Conservation (phyloP, 129 eudicot species). For the Tanacetum coccineum region DNA sequence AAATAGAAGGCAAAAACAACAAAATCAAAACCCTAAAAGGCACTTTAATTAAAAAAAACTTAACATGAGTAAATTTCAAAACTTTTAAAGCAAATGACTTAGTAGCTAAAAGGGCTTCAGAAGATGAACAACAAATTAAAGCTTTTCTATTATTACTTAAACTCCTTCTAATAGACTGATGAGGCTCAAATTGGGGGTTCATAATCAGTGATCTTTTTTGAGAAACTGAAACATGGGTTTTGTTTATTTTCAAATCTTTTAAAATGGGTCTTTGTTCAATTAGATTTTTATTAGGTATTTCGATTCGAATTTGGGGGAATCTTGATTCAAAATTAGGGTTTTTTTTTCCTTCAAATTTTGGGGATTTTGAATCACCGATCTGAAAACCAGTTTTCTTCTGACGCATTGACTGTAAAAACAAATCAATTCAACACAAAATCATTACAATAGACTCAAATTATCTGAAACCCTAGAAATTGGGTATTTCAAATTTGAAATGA, state of each 20-base stretch:
- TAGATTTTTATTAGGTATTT: conserved; percentile 20
- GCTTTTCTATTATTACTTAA: conserved; percentile 32
- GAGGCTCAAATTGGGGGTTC: conserved; percentile 32
- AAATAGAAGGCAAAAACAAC: conserved; percentile 55
- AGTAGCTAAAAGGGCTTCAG: conserved; percentile 52
- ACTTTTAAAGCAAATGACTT: conserved; percentile 44
- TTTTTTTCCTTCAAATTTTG: conserved; percentile 17
- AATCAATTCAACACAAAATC: not conserved
- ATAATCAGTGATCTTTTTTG: conserved; percentile 28
- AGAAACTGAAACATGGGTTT: conserved; percentile 26
- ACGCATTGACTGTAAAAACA: conserved; percentile 50
- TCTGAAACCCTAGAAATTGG: not conserved
- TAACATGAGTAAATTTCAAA: conserved; percentile 37
- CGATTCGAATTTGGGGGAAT: conserved; percentile 27
- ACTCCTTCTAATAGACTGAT: conserved; percentile 16
- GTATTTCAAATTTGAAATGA: conserved; percentile 8
- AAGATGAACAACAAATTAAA: conserved; percentile 34
- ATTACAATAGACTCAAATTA: conserved; percentile 9
- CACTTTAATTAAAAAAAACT: conserved; percentile 41
- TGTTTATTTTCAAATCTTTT: conserved; percentile 17
- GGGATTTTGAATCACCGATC: conserved; percentile 41
- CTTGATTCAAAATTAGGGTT: conserved; percentile 19
- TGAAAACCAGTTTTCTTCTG: conserved; percentile 53
- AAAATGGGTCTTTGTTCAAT: conserved; percentile 24
- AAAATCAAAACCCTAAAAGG: conserved; percentile 53